Base-by-base conservation (phyloP, 441 rosid genomes). In the Sinapis alba region DNA sequence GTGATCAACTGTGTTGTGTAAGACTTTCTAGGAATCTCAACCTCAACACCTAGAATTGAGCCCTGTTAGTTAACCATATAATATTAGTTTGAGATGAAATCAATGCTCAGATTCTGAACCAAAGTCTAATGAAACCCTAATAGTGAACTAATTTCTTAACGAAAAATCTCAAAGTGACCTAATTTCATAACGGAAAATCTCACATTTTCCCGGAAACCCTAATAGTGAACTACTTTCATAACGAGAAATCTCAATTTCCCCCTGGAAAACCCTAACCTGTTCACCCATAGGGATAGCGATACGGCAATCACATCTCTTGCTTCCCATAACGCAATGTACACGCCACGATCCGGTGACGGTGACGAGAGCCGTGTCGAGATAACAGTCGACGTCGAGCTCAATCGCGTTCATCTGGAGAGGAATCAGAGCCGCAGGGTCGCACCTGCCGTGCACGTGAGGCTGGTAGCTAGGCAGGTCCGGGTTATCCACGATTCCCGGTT, bases 51-150 rank as follows among this genome's bases (percentile, higher is more conserved):
- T 89, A 92, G 93, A 87, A 96, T 84, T 74, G 98, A 90, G 80
- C 98, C 98, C 99, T 96, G 97, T 94, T 90, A 94, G 89, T 94
- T 90, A 94, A 88, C 87, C 93, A 96, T 76, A 82, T 75, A 84
- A 81, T 58, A 68, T 76, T 74, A 63, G 77, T 64, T 78, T 78
- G 85, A 86, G 84, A 88, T 62, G 12, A 20, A 68, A 24, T 21
- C 60, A 21, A 21, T 54, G 60, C 60, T 54, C 60, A 54, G 28
- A 54, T 8, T 50, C 18, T 51, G 24, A 53, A 5, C 26, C 6
- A 53, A 19, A 18, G 56, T 7, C 56, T 50, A 50, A 7, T 18
- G 23, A 45, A 45, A 5, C 51, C 19, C 9, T 45, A 45, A n/a
- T 8, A 45, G 16, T 41, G 16, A 36, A n/a, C 43, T 36, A 26